Base-by-base conservation (phyloP, 2,329 filamentous ascomycete species). In the Cordyceps tenuipes region DNA sequence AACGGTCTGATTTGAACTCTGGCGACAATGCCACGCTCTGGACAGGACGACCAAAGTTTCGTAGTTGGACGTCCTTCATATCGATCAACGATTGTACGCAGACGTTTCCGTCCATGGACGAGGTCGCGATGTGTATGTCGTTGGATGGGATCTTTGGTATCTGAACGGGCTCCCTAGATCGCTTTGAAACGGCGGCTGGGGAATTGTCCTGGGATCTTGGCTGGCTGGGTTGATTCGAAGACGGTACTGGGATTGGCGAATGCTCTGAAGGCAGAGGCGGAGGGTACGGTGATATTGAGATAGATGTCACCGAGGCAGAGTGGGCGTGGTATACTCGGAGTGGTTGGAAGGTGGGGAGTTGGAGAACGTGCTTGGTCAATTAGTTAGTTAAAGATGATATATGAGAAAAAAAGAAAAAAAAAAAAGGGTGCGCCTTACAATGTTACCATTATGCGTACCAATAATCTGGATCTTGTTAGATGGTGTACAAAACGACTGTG, bases 401-500 rank as follows among this genome's bases (percentile, higher is more conserved):
- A 17, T 5, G 34, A 9, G 4, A 23, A 23, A 23, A 23, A 23
- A 23, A 4, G 23, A 23, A 23, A 23, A 23, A 23, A 23, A 23
- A 23, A 23, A 41, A 29, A 15, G 2, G 8, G n/a, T 17, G 43
- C 29, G 54, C 76, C 88, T 79, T 80, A 95, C 91, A 68, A 97
- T 93, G 69, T 94, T 96, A 68, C 94, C 94, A 75, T 96, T 96
- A 73, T 99, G 93, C 36, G 94, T 97, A 65, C 93, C 94, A 66
- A 96, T 80, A 63, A 97, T 88, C 89, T 93, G 74, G 53, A 64
- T 64, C 68, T 62, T 62, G 66, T 74, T 66, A 77, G 74, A 60
- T 62, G 66, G 64, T 13, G 8, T 21, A 9, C 19, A n/a, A 12
- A 44, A 17, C 19, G 17, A 36, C 23, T 19, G 15, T 44, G 29